Base-by-base conservation (phyloP, 2,329 filamentous ascomycete species). In the Fonsecaea multimorphosa region DNA sequence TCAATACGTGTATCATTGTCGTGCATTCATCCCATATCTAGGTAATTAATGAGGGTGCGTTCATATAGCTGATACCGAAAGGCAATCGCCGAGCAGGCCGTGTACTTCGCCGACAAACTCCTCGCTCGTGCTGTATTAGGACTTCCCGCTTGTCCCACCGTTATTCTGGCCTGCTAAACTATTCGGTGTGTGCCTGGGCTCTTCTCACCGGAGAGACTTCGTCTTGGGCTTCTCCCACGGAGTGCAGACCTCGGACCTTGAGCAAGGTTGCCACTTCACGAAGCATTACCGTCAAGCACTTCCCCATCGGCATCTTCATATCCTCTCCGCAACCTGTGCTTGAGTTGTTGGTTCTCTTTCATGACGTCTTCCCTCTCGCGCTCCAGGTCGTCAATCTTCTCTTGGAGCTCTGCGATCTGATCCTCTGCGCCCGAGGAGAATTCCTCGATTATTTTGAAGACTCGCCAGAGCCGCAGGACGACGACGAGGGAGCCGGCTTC, bases 371-470 rank as follows among this genome's bases (percentile, higher is more conserved):
- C 69, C 34, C 70, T 70, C 62, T 67, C 63, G 29, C 60, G 46
- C 49, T 70, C 60, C 54, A 71, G 76, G 29, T 81, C 76, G 56
- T 83, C 80, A 29, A 90, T 78, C 61, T 81, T 76, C 58, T 80
- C 76, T 68, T 85, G 80, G 44, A 90, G 76, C 9, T 82, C 81
- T 67, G 88, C 87, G 78, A 87, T 84, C 73, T 86, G 81, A 76
- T 90, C 87, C 38, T 85, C 78, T 1, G 87, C 87, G 8, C 86
- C 87, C 6, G 88, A 82, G 32, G 84, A 85, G 67, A 90, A 80
- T 75, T 91, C 89, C 72, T 91, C 87, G 6, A 89, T 85, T 58
- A 91, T 89, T 78, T 91, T 90, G 74, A 90, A 86, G 52, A 91
- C 83, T 16, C 89, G 83, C 86, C 88, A 90, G 2, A 91, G 79